Base-by-base conservation (phyloP, 192 early-diverging fungal species). In the Phycomyces nitens region DNA sequence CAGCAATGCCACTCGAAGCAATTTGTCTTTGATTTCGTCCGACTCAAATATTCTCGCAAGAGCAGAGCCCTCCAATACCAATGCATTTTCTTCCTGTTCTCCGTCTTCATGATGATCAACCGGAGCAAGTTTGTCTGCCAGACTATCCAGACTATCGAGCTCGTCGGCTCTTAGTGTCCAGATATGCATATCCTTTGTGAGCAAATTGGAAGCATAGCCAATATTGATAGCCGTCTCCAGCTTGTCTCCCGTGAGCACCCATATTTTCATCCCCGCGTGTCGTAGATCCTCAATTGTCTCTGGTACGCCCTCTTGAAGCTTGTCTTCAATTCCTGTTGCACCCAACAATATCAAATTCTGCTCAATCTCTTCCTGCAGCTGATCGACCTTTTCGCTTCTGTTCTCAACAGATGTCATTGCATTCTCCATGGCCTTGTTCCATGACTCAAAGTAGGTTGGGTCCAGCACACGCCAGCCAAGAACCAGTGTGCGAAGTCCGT, bases 151-250 rank as follows among this genome's bases (percentile, higher is more conserved):
- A 20, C 53, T 20, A 16, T 59, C 44, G 3, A 53, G 3, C 21
- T 54, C 53, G 0, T 41, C 8, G 47, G 47, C 40, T 51, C 64
- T 52, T 56, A 84, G 54, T 21, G 84, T 87, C 79, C 84, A 84
- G 41, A 92, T 75, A 52, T 86, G 82, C 84, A 89, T 88, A 23
- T 84, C 81, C 51, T 81, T 82, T 41, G 84, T 83, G 24, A 92
- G 64, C 58, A 92, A 63, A n/a, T 87, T 83, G 11, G 84, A 84
- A 8, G 89, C 86, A 81, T 97, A 97, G 3, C 94, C 95, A 75
- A 99, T 97, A 71, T 97, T 97, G 76, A 99, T 97, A 15, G 97
- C 97, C 0, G 97, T 99, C 75, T 99, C 97, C 78, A 97, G 73
- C 69, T 97, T 97, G 77, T 99, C 97, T 38, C 97, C 97, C 0